Base-by-base conservation (phyloP, 164 flowering plant genomes). In the Kingdonia uniflora region DNA sequence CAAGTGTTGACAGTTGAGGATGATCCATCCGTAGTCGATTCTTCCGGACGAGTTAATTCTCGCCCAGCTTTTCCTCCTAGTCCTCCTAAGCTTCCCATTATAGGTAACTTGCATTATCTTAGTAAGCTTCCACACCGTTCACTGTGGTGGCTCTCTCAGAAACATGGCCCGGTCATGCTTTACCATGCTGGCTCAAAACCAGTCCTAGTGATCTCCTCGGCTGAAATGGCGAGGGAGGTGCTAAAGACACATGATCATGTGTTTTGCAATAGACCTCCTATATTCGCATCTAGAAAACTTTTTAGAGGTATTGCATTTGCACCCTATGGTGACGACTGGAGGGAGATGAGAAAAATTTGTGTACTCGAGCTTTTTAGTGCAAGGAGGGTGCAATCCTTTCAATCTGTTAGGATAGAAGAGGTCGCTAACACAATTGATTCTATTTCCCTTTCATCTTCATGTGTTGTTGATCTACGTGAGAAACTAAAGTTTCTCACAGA, bases 31-130 rank as follows among this genome's bases (percentile, higher is more conserved):
- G 35, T 29, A 29, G 35, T 29, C 8, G 35, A 8, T 29, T 29
- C 35, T 29, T 29, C 35, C 35, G 8, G 35, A 8, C 35, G 35
- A 29, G 35, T 29, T 3, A 8, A 29, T 4, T 29, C 35, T 29
- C 35, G 8, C 8, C 35, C 35, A 29, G 35, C 8, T 29, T 29
- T 29, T 19, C 43, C 43, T 52, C 43, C 55, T 19, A 20, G 55
- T 41, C 55, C 55, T 52, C 55, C 55, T 11, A 52, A 37, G 42
- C 55, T 52, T 20, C 55, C 55, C 17, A 35, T 52, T 10, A 12
- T 52, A 11, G 55, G 55, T 5, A 52, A 52, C 25, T 14, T 52
- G 16, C 43, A 52, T 3, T 42, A 52, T 33, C 43, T 52, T 1
- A 21, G 24, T n/a, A 0, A 21, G 5, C 20, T 8, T 14, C 55